Conservation (phyloP, 805 yeast species). For the Phaffomyces thermotolerans region DNA sequence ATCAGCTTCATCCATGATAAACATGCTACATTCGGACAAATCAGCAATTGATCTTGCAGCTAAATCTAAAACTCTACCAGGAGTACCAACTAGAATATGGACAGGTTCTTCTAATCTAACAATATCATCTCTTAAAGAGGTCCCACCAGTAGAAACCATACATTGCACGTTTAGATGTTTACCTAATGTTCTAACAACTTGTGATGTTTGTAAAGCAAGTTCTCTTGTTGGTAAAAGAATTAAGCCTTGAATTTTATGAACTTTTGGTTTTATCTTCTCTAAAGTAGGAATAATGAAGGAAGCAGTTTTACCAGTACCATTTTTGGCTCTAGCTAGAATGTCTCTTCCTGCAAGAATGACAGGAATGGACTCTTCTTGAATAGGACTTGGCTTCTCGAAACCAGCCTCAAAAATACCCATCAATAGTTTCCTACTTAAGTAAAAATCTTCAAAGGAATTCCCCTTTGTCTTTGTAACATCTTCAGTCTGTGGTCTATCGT, state of each 20-base stretch:
- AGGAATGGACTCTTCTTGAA: slow-evolving; percentile 96
- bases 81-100: slow-evolving; percentile 93
- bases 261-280: slow-evolving; percentile 80
- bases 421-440: slow-evolving; percentile 81
- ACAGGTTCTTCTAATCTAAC: slow-evolving; percentile 88
- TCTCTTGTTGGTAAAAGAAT: slow-evolving; percentile 97
- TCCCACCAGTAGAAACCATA: slow-evolving; percentile 99
- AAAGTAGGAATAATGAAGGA: slow-evolving; percentile 92
- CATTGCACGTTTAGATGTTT: slow-evolving; percentile 87
- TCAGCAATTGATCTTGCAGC: slow-evolving; percentile 86
- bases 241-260: slow-evolving; percentile 81
- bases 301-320: slow-evolving; percentile 98
- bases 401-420: slow-evolving; percentile 99
- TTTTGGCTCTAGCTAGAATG: slow-evolving; percentile 93
- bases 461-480: slow-evolving; percentile 93
- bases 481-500: slow-evolving; percentile 93
- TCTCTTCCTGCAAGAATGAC: slow-evolving; percentile 94
- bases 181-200: slow-evolving; percentile 92
- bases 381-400: slow-evolving; percentile 95
- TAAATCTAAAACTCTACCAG: slow-evolving; percentile 93
- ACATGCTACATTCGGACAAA: slow-evolving; percentile 75
- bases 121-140: slow-evolving; percentile 88
- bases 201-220: slow-evolving; percentile 94
- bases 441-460: slow-evolving; percentile 84
- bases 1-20: slow-evolving; percentile 98